Percentiles rank a stretch among this genome's conserved stretches.
Evolutionary conservation across 768 basidiomycete genomes (phyloP).

Genomic region (Amanita fuliginea): DNA sequence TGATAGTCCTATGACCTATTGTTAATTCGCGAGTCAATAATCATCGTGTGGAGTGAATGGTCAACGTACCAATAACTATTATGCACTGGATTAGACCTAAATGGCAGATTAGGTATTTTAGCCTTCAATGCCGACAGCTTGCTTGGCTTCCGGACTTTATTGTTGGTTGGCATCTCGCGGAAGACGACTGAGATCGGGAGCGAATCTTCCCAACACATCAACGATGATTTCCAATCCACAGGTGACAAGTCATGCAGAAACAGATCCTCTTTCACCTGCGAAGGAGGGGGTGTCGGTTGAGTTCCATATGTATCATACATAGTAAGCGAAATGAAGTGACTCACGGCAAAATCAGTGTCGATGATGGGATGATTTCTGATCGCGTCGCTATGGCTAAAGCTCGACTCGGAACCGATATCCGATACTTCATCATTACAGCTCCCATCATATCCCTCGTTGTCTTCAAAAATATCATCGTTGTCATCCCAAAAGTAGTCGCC

Average conservation of each 20-base stretch:
- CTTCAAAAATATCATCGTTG: background rate
- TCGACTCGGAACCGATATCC: background rate
- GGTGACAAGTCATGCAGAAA: background rate
- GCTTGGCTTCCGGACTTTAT: background rate
- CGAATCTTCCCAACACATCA: constrained; percentile 2
- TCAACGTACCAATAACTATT: background rate
- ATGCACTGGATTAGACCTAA: background rate
- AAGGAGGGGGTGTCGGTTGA: no score
- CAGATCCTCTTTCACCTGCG: background rate
- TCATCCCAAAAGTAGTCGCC: constrained; percentile 4
- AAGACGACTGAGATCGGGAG: constrained; percentile 2
- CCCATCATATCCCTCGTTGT: background rate
- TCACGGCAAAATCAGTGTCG: constrained; percentile 1
- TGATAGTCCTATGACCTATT: background rate
- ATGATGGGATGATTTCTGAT: constrained; percentile 2
- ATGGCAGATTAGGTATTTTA: background rate
- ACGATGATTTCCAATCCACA: constrained; percentile 1
- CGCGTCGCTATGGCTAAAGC: constrained; percentile 1
- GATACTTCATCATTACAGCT: background rate
- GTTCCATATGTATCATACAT: background rate
- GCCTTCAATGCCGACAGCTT: background rate
- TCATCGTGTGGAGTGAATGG: background rate
- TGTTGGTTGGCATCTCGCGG: background rate
- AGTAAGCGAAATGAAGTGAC: background rate
- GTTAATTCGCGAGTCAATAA: background rate